Base-by-base conservation (phyloP, 495 filamentous ascomycete species). In the Darksidea phi region DNA sequence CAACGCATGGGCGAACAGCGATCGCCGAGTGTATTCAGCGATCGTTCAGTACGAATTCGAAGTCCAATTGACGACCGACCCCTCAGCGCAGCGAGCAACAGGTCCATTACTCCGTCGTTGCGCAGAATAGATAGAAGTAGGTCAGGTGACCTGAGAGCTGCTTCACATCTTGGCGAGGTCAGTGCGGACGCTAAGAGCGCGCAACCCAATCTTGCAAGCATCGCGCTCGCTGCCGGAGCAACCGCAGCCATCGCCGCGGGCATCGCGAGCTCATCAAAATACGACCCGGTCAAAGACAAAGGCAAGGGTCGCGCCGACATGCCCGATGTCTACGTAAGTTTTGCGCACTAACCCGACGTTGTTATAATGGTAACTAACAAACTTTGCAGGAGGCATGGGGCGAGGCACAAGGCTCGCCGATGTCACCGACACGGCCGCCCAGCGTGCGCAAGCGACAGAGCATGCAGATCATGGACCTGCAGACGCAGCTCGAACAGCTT, bases 321-420 rank as follows among this genome's bases (percentile, higher is more conserved):
- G 91, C 80, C 88, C 70, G 89, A 95, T 81, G 88, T 95, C 78
- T 95, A 88, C 77, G 91, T 96, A 85, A 86, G 91, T 88, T 34
- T 54, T 63, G 41, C 36, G 10, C 25, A n/a, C 13, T 67, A 0
- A 25, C 48, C 24, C 28, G 43, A 6, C 51, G 34, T 26, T 38
- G 34, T 24, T 56, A 26, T 10, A n/a, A 48, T 59, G 17, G 23
- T 7, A 18, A 55, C 60, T 67, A 53, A 64, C 65, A 56, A 34
- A 25, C 6, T 54, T 57, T 63, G 55, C 74, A 96, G 91, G 91
- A 96, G 84, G 93, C 89, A 75, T 95, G 84, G 80, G 94, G 95
- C 74, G 92, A 96, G 74, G 90, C 88, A 75, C 90, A 84, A 70
- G 89, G 86, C 66, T 95, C 90, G 70, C 91, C 93, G 67, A 86